Conservation (phyloP, 371 early-diverging fungal species). For the Syncephalastrum racemosum region DNA sequence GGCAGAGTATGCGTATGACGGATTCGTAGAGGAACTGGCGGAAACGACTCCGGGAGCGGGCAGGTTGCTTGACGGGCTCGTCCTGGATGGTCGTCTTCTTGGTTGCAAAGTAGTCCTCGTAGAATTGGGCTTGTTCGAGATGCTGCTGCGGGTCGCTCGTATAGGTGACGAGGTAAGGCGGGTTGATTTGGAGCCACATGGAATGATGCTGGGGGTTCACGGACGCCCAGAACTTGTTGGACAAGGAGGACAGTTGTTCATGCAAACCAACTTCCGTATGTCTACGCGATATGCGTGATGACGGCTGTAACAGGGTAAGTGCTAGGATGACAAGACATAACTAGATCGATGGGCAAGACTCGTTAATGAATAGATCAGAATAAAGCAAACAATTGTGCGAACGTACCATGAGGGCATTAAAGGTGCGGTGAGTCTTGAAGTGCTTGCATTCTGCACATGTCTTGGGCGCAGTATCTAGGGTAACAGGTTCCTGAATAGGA, state of each 20-base stretch:
- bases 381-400: background rate
- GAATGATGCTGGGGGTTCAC: slow-evolving; percentile 28
- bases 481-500: slow-evolving; percentile 23
- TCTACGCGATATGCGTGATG: background rate
- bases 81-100: background rate
- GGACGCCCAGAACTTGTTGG: slow-evolving; percentile 28
- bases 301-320: slow-evolving; percentile 2
- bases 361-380: background rate
- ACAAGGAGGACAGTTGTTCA: slow-evolving; percentile 14
- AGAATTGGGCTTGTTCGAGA: slow-evolving; percentile 1
- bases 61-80: background rate
- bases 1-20: background rate
- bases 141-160: slow-evolving; percentile 7
- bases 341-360: slow-evolving; percentile 2
- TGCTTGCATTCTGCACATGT: slow-evolving; percentile 28
- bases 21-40: slow-evolving; percentile 7
- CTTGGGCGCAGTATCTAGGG: slow-evolving; percentile 15
- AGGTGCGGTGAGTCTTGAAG: slow-evolving; percentile 31
- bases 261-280: too few species aligned
- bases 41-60: slow-evolving; percentile 5
- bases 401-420: slow-evolving; percentile 29
- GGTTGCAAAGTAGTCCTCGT: slow-evolving; percentile 17
- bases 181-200: slow-evolving; percentile 18
- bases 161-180: slow-evolving; percentile 17
- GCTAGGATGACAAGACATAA: slow-evolving; percentile 25